These are phyloP conservation scores for Trichoderma sp. DNA, from an alignment of 2,329 filamentous ascomycete species.

Conservation along the genomic window DNA sequence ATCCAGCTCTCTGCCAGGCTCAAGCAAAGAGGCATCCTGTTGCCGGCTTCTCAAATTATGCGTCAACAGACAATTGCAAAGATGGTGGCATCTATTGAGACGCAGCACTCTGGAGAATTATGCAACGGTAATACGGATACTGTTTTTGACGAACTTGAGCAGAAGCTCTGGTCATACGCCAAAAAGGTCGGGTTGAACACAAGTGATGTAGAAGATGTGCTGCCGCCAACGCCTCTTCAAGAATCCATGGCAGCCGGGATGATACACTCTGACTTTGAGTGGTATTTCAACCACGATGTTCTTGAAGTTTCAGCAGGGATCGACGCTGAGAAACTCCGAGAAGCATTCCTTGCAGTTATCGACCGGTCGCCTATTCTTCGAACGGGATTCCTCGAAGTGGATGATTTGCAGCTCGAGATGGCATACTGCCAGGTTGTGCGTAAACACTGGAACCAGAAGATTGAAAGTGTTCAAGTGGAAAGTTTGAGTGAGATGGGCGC, in stretches of 20 bases:
- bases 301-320: slow-evolving; percentile 59
- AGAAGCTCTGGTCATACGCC: slow-evolving; percentile 43
- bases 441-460: slow-evolving; percentile 27
- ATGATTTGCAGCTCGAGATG: slow-evolving; percentile 56
- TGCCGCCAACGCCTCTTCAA: slow-evolving; percentile 81
- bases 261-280: slow-evolving; percentile 68
- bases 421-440: slow-evolving; percentile 53
- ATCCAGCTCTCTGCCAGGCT: slow-evolving; percentile 80
- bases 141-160: slow-evolving; percentile 28
- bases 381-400: slow-evolving; percentile 69
- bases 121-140: background rate
- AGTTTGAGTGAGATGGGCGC: slow-evolving; percentile 36
- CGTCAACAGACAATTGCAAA: slow-evolving; percentile 65
- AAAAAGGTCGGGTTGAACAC: slow-evolving; percentile 37
- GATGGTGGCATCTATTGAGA: slow-evolving; percentile 45
- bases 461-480: slow-evolving; percentile 27
- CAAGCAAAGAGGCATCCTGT: slow-evolving; percentile 56
- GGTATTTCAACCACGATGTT: slow-evolving; percentile 86
- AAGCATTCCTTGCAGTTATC: slow-evolving; percentile 65
- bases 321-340: slow-evolving; percentile 57
- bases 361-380: slow-evolving; percentile 68
- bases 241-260: slow-evolving; percentile 85
- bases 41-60: slow-evolving; percentile 79
- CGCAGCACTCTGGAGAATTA: background rate
- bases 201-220: slow-evolving; percentile 54